These are phyloP conservation scores for Gnaphalium uliginosum DNA, from an alignment of 129 eudicot genomes.

Conservation along the genomic window DNA sequence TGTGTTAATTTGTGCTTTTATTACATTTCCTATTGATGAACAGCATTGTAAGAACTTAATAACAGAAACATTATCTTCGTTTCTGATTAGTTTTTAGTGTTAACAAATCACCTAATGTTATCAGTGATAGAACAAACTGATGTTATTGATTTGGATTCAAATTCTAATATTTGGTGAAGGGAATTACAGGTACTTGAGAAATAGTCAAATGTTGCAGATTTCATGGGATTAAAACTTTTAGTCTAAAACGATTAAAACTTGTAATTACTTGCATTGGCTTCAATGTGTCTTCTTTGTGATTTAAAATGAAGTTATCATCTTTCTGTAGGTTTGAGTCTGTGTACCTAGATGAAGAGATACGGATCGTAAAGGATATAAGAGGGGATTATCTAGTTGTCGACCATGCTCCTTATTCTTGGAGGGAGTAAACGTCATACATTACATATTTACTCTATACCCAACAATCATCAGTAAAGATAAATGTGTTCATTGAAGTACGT, in stretches of 20 bases:
- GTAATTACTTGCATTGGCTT: not conserved
- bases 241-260: not conserved
- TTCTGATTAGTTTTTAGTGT: not conserved
- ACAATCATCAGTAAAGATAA: not conserved
- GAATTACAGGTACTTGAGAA: no score
- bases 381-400: slow-evolving; percentile 86
- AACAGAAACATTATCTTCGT: not conserved
- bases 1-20: slow-evolving; percentile 24
- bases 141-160: slow-evolving; percentile 3
- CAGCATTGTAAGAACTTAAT: slow-evolving; percentile 16
- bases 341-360: slow-evolving; percentile 78
- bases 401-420: slow-evolving; percentile 90
- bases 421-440: slow-evolving; percentile 47
- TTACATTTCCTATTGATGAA: slow-evolving; percentile 20
- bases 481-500: not conserved
- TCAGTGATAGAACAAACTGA: not conserved
- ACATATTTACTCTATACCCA: slow-evolving; percentile 5
- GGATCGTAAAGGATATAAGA: slow-evolving; percentile 85
- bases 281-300: not conserved
- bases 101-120: not conserved
- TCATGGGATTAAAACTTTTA: not conserved
- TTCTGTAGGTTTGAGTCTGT: slow-evolving; percentile 77
- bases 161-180: no score
- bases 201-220: not conserved
- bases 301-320: slow-evolving; percentile 19